A percentile compares a stretch with the other conserved stretches of the same genome.
Evolutionary conservation across 179 eudicot genomes (phyloP).

Genomic region (Camellia oleifera): DNA sequence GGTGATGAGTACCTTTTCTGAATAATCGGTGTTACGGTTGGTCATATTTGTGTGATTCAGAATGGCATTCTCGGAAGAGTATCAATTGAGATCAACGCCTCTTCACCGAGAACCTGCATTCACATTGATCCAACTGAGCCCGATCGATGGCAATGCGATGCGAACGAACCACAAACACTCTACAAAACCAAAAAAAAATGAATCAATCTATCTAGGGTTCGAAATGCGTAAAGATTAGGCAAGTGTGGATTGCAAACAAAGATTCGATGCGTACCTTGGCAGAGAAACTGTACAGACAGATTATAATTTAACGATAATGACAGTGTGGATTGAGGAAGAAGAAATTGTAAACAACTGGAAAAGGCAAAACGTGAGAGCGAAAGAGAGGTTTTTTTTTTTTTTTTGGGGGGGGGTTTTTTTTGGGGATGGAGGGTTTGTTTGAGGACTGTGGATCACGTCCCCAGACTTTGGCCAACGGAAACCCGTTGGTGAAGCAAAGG

Average conservation of each 20-base stretch:
- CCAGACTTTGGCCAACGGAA: too few relatives aligned
- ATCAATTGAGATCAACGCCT: background rate
- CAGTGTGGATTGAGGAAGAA: background rate
- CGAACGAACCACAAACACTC: background rate
- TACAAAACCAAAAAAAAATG: background rate
- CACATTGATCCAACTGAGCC: background rate
- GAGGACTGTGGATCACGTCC: background rate
- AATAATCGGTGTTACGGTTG: background rate
- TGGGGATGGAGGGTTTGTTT: too few relatives aligned
- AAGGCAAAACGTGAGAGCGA: background rate
- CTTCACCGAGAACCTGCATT: background rate
- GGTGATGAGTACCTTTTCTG: background rate
- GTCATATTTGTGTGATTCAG: background rate
- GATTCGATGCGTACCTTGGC: background rate
- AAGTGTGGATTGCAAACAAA: background rate
- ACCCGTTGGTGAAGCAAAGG: background rate
- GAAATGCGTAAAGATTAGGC: background rate
- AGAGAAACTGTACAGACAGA: background rate
- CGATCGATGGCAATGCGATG: background rate
- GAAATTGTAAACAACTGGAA: too few relatives aligned
- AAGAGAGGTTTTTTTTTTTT: background rate
- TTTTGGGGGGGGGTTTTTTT: background rate
- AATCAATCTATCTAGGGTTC: background rate
- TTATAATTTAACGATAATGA: background rate
- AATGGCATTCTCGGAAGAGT: background rate